Conservation (phyloP, 176 grass and related monocot species). For the Stipa capillata region DNA sequence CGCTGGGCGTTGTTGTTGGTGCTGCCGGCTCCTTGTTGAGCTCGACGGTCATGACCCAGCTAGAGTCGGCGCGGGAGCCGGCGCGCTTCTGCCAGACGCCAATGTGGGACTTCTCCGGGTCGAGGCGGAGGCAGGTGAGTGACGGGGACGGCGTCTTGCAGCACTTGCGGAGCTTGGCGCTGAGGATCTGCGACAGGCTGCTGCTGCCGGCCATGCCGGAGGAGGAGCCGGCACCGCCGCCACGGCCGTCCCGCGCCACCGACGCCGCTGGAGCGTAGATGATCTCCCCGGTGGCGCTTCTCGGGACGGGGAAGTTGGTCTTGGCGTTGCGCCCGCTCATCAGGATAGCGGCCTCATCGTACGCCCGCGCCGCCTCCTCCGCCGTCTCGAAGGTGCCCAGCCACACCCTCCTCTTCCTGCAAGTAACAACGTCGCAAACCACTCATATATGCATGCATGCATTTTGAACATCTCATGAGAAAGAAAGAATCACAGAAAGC, state of each 20-base stretch:
- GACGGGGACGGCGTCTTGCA: constrained; percentile 91
- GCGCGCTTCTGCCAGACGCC: constrained; percentile 99
- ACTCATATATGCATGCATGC: not conserved
- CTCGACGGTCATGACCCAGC: constrained; percentile 98
- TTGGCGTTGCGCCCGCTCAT: constrained; percentile 99
- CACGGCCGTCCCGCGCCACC: not conserved
- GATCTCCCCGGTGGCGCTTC: constrained; percentile 38
- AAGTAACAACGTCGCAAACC: too few species aligned
- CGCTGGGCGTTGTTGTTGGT: not conserved
- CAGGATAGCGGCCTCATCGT: constrained; percentile 92
- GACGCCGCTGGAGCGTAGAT: not conserved
- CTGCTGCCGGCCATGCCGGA: not conserved
- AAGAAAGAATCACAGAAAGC: not conserved
- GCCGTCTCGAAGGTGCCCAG: constrained; percentile 98
- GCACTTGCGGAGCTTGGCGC: constrained; percentile 93
- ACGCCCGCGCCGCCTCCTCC: constrained; percentile 92
- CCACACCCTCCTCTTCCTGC: constrained; percentile 98
- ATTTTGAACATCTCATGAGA: constrained; percentile 5
- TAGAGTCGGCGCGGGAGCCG: constrained; percentile 78
- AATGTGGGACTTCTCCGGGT: constrained; percentile 97
- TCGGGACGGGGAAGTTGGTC: constrained; percentile 89
- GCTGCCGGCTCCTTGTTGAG: constrained; percentile 42
- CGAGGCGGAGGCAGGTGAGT: constrained; percentile 94
- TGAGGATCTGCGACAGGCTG: constrained; percentile 86
- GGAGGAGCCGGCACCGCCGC: not conserved